Conservation (phyloP, 257 asterid genomes). For the Prunella vulgaris region DNA sequence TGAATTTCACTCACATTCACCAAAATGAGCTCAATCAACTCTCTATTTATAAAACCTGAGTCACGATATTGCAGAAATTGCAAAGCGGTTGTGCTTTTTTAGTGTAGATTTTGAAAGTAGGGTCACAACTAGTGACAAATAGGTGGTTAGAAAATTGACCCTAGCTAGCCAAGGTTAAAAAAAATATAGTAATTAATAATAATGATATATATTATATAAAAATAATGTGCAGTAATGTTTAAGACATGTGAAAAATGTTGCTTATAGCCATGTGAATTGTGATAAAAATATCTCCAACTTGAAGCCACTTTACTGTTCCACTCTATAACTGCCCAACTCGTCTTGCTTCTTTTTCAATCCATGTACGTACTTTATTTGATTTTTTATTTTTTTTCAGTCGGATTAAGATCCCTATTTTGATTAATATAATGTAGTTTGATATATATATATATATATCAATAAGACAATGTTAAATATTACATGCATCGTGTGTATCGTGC, state of each 20-base stretch:
- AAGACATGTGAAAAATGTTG: conserved; percentile 19
- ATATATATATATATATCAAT: too few species aligned
- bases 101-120: not conserved
- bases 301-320: not conserved
- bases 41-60: not conserved
- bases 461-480: too few species aligned
- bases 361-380: not conserved
- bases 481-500: too few species aligned
- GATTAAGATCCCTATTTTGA: not conserved
- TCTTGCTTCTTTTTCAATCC: not conserved
- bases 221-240: not conserved
- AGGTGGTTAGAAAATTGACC: conserved; percentile 13
- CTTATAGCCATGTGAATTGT: conserved; percentile 9
- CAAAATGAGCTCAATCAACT: not conserved
- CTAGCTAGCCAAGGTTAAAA: not conserved
- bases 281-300: conserved; percentile 2
- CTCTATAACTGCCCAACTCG: not conserved
- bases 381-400: too few species aligned
- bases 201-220: too few species aligned
- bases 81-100: not conserved
- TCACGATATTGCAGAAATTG: not conserved
- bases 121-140: conserved; percentile 4
- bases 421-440: too few species aligned
- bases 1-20: not conserved
- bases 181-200: too few species aligned